A percentile compares a stretch with the other conserved stretches of the same genome.
These are phyloP conservation scores for Pythium oligandrum DNA, from an alignment of 352 stramenopile genomes.

Conservation along the genomic window DNA sequence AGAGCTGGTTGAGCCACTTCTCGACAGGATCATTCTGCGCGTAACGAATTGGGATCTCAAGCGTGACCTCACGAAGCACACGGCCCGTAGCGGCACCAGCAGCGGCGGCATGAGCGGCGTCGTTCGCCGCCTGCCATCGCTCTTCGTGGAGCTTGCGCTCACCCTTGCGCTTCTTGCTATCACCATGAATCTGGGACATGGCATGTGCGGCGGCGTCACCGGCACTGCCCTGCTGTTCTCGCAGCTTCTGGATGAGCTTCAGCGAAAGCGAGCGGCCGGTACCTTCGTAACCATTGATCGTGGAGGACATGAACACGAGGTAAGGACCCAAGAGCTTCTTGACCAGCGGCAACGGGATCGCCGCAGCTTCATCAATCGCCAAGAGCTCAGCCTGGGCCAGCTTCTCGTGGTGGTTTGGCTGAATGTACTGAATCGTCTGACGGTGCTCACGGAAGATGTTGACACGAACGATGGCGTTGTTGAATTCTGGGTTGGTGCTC, in stretches of 20 bases:
- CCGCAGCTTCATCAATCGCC: constrained; percentile 98
- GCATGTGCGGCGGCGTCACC: constrained; percentile 49
- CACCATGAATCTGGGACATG: constrained; percentile 74
- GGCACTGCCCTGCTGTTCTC: constrained; percentile 88
- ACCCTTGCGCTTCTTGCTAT: constrained; percentile 92
- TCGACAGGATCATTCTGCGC: constrained; percentile 94
- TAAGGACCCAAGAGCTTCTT: constrained; percentile 94
- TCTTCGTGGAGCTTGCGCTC: constrained; percentile 97
- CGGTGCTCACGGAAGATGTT: constrained; percentile 97
- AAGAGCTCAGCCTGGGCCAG: constrained; percentile 97
- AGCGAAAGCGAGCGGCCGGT: constrained; percentile 97
- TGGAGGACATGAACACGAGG: constrained; percentile 99
- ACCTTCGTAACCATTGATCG: constrained; percentile 99
- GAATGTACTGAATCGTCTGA: constrained; percentile 97
- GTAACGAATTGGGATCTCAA: constrained; percentile 99
- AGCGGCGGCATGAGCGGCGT: constrained; percentile 67
- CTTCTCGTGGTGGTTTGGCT: constrained; percentile 93
- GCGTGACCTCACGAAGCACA: constrained; percentile 92
- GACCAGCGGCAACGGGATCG: constrained; percentile 98
- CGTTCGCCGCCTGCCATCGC: constrained; percentile 91
- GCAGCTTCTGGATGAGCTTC: constrained; percentile 98
- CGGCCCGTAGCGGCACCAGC: constrained; percentile 49
- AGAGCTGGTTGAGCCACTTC: constrained; percentile 95
- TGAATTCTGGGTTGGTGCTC: constrained; percentile 83
- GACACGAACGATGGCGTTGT: constrained; percentile 91